A percentile compares a stretch with the other conserved stretches of the same genome.
These are phyloP conservation scores for Colletotrichum higginsianum DNA, from an alignment of 2,329 filamentous ascomycete genomes.

Conservation along the genomic window DNA sequence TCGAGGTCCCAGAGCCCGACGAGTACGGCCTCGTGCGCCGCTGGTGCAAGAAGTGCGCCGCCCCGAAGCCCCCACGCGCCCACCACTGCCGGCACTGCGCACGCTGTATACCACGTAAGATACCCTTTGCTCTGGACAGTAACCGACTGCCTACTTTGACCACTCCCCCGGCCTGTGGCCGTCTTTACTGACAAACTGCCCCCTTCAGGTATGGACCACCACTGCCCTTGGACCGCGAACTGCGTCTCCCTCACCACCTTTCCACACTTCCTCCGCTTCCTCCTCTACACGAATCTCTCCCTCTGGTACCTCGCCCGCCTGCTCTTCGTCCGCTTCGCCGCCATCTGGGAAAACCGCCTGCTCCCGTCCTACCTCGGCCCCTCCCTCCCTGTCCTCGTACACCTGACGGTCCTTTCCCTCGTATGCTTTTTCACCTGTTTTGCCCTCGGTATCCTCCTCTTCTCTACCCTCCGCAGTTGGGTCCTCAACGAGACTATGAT, in stretches of 20 bases:
- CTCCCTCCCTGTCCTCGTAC: conserved; percentile 68
- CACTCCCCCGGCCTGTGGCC: background rate
- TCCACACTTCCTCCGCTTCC: conserved; percentile 86
- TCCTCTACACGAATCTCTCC: conserved; percentile 76
- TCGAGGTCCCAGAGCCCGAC: conserved; percentile 51
- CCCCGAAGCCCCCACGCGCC: conserved; percentile 81
- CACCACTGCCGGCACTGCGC: conserved; percentile 87
- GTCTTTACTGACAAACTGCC: background rate
- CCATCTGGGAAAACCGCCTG: conserved; percentile 76
- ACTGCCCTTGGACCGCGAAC: conserved; percentile 88
- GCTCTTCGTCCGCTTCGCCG: conserved; percentile 70
- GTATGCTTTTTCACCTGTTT: conserved; percentile 72
- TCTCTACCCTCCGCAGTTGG: conserved; percentile 74
- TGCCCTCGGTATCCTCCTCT: conserved; percentile 75
- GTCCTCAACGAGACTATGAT: conserved; percentile 83
- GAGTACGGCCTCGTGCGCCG: conserved; percentile 50
- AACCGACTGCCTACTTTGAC: no score
- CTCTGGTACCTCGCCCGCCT: conserved; percentile 75
- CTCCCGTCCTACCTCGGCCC: conserved; percentile 84
- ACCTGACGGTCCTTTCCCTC: conserved; percentile 73
- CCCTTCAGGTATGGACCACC: conserved; percentile 78
- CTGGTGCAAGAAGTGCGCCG: conserved; percentile 84
- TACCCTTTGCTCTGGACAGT: no score
- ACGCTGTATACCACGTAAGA: conserved; percentile 76
- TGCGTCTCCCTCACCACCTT: conserved; percentile 88